Conservation (phyloP, 75 land plant genomes). For the Cryptomeria japonica region DNA sequence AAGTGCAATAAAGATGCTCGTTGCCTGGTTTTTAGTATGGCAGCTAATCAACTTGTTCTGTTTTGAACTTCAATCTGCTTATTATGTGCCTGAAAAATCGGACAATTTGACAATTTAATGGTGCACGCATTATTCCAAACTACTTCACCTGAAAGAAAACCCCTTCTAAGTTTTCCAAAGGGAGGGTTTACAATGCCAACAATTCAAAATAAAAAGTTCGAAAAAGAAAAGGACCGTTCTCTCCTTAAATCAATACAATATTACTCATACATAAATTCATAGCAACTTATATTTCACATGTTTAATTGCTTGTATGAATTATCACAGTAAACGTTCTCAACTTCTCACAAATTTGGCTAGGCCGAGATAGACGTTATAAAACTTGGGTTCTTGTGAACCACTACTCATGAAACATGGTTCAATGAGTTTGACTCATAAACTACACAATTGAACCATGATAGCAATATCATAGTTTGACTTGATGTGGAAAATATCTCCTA, state of each 20-base stretch:
- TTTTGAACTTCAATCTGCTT: neutral
- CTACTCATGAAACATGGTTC: too few species aligned
- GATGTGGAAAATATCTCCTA: too few species aligned
- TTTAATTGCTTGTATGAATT: slow-evolving; percentile 1
- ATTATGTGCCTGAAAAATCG: neutral
- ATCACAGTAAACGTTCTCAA: neutral
- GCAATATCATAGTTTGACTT: too few species aligned
- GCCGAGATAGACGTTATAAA: neutral
- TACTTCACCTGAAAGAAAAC: neutral
- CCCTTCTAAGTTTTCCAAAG: neutral
- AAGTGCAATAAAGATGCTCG: neutral
- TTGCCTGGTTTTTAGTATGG: neutral
- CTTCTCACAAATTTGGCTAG: neutral
- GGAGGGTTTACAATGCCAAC: neutral
- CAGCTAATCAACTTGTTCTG: neutral
- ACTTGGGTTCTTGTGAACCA: too few species aligned
- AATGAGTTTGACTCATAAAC: too few species aligned
- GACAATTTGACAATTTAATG: neutral
- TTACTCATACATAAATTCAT: neutral
- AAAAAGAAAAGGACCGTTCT: neutral
- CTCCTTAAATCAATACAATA: neutral
- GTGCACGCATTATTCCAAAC: neutral
- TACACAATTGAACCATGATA: too few species aligned
- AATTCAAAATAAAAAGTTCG: neutral
- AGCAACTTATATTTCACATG: neutral